Percentiles rank a stretch among this genome's conserved stretches.
phyloP scores from a whole-genome alignment of 495 filamentous ascomycete species.

The Darksidea phi region DNA sequence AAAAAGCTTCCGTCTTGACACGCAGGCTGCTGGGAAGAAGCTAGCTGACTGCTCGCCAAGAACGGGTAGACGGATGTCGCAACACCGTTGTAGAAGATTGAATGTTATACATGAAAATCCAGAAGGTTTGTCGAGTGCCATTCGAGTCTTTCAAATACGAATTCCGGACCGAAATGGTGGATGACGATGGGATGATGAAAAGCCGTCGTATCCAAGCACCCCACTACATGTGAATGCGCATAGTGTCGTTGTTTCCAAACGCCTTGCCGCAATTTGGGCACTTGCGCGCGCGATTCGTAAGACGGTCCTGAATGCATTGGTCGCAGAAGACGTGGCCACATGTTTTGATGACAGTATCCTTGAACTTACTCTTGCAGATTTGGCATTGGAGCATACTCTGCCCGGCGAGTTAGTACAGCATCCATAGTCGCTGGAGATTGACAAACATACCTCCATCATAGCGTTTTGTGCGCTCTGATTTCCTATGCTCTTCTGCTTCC shows the following conservation, averaged over 20 bases:
- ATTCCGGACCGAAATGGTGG: too few species aligned
- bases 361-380: constrained; percentile 86
- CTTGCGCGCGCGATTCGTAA: constrained; percentile 84
- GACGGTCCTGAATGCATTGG: constrained; percentile 80
- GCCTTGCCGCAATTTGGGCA: constrained; percentile 89
- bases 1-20: too few species aligned
- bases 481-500: constrained; percentile 75
- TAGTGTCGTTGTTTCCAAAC: constrained; percentile 81
- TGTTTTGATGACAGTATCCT: constrained; percentile 85
- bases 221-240: constrained; percentile 27
- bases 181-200: too few species aligned
- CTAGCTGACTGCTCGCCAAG: too few species aligned
- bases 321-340: constrained; percentile 97
- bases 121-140: too few species aligned
- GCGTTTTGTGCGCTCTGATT: constrained; percentile 80
- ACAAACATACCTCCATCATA: constrained; percentile 70
- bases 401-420: constrained; percentile 1
- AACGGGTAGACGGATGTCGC: too few species aligned
- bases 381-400: constrained; percentile 86
- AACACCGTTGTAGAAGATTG: too few species aligned
- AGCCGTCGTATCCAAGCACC: too few species aligned
- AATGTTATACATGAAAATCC: too few species aligned
- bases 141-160: too few species aligned
- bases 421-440: neutral
- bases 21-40: too few species aligned